Evolutionary conservation across 2,329 filamentous ascomycete species (phyloP), one percentile per base, ranked within the genome.

Genomic region (Akanthomyces uredinophilus): DNA sequence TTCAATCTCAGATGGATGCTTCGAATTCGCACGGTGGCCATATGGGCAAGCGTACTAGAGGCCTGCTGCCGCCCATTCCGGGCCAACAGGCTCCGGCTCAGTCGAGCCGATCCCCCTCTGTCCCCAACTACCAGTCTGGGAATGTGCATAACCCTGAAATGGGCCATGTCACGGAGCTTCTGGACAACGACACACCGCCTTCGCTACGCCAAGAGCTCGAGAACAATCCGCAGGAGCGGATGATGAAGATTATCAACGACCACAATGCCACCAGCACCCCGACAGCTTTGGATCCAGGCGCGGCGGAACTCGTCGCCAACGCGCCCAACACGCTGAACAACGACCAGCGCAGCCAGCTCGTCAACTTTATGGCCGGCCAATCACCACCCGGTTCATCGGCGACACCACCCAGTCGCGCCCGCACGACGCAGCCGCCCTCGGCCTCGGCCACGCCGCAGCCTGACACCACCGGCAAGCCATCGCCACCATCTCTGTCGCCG

Each of bases 221-320:
- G 70, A 73, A 75, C n/a, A 83, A 83, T 62, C 83, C 83, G 0
- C 83, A 84, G 61, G 83, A 85, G 68, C 80, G 80, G 56, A 86
- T 87, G 80, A 85, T 88, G 81, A 84, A 81, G 68, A 81, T 88
- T 37, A 87, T 88, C 71, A 83, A 87, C 63, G 83, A 85, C 64
- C 83, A 85, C 64, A 87, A 87, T 65, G 83, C 84, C 22, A 79
- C 74, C 65, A 84, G 78, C 65, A 72, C 74, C 4, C 72, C 74
- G 1, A 76, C 78, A 51, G 72, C 84, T 58, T 78, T 85, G 65
- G 77, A 87, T 18, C 80, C 83, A 7, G 80, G 85, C 60, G 78
- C 74, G 10, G 72, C 72, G 5, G 72, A 77, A 44, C 66, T 87
- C 13, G 83, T 85, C 5, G 81, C 81, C 35, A 82, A 81, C 56